These are phyloP conservation scores for Porphyrellus cyaneotinctus DNA, from an alignment of 768 basidiomycete genomes.

Conservation along the genomic window DNA sequence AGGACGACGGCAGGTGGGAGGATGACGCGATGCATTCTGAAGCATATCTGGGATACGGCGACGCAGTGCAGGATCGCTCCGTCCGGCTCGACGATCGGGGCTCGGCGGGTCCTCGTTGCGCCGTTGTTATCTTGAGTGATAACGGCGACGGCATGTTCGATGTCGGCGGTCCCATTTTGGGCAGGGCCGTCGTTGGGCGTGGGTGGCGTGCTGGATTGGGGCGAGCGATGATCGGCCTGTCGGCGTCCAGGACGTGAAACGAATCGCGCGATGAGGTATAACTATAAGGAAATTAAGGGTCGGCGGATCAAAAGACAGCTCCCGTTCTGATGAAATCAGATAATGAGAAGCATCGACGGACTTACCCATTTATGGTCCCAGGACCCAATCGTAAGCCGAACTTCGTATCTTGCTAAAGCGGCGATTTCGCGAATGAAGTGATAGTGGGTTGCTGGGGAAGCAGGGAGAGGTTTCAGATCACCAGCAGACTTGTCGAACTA, in stretches of 20 bases:
- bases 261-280: constrained; percentile 61
- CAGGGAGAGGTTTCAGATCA: neutral
- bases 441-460: constrained; percentile 54
- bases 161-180: constrained; percentile 7
- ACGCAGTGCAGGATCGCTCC: constrained; percentile 61
- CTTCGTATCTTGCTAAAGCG: constrained; percentile 56
- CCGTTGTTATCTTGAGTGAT: constrained; percentile 1
- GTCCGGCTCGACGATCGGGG: constrained; percentile 34
- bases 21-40: constrained; percentile 69
- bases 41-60: constrained; percentile 59
- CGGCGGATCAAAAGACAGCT: neutral
- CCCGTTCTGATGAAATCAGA: neutral
- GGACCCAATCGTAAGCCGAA: constrained; percentile 49
- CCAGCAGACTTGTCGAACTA: neutral
- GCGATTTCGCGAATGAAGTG: constrained; percentile 70
- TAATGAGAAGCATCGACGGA: neutral
- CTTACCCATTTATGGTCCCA: constrained; percentile 84
- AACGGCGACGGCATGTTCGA: constrained; percentile 15
- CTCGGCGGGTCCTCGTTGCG: neutral
- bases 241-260: constrained; percentile 47
- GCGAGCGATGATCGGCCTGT: constrained; percentile 1
- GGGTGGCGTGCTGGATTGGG: constrained; percentile 27
- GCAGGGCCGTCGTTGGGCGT: constrained; percentile 12
- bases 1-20: constrained; percentile 64
- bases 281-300: constrained; percentile 30